A percentile compares a stretch with the other conserved stretches of the same genome.
These are phyloP conservation scores for Penicillium pancosmium DNA, from an alignment of 495 filamentous ascomycete genomes.

Conservation along the genomic window DNA sequence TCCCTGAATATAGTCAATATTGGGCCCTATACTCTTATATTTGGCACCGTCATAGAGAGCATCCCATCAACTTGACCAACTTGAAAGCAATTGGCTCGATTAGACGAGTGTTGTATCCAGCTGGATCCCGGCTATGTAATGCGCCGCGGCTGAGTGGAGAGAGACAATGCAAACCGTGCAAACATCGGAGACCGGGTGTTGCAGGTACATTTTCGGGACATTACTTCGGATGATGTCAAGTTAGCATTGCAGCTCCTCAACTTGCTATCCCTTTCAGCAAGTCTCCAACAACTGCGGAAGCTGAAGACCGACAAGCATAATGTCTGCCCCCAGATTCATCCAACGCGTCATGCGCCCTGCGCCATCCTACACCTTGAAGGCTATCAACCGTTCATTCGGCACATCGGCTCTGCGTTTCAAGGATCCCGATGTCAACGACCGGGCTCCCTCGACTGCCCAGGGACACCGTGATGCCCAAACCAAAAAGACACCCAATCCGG, in stretches of 20 bases:
- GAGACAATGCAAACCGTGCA: slow-evolving; percentile 39
- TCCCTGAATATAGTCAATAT: too few species aligned
- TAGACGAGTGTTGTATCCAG: neutral
- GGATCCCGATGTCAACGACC: slow-evolving; percentile 27
- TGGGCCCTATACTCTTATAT: too few species aligned
- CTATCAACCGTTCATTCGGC: slow-evolving; percentile 39
- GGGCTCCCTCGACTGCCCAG: slow-evolving; percentile 37
- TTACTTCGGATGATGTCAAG: slow-evolving; percentile 49
- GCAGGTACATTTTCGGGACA: slow-evolving; percentile 27
- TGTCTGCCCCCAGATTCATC: slow-evolving; percentile 43
- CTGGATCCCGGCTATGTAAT: slow-evolving; percentile 20
- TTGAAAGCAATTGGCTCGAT: neutral
- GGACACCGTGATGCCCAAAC: slow-evolving; percentile 57
- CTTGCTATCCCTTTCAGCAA: slow-evolving; percentile 9
- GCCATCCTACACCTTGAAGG: slow-evolving; percentile 24
- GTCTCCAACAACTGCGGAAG: slow-evolving; percentile 3
- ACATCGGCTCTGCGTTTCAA: slow-evolving; percentile 38
- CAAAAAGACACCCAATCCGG: slow-evolving; percentile 59
- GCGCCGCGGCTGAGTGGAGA: slow-evolving; percentile 23
- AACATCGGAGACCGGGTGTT: slow-evolving; percentile 29
- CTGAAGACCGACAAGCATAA: slow-evolving; percentile 22
- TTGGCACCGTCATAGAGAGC: too few species aligned
- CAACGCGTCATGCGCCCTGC: slow-evolving; percentile 35
- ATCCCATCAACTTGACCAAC: too few species aligned
- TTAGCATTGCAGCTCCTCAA: slow-evolving; percentile 24